These are phyloP conservation scores for Russula brevipes DNA, from an alignment of 768 basidiomycete genomes.

Conservation along the genomic window DNA sequence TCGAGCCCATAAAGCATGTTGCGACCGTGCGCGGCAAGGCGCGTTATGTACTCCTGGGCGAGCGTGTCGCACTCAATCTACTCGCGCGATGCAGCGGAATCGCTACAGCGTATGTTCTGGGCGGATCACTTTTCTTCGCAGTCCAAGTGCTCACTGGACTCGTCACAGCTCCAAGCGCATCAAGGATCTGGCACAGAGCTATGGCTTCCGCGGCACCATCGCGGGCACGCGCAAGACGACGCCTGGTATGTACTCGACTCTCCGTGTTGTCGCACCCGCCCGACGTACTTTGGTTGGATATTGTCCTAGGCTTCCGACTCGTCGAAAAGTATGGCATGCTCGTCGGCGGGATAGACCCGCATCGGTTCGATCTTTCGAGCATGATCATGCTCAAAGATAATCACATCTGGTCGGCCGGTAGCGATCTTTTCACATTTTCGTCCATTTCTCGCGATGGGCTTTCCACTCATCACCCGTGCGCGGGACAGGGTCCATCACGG, in stretches of 20 bases:
- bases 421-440: conserved; percentile 17
- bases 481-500: conserved; percentile 74
- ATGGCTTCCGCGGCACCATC: background rate
- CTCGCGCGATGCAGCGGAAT: conserved; percentile 95
- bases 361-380: conserved; percentile 92
- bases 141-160: background rate
- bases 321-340: conserved; percentile 99
- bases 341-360: conserved; percentile 92
- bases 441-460: background rate
- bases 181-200: background rate
- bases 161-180: background rate
- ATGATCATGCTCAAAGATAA: conserved; percentile 99
- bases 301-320: conserved; percentile 68
- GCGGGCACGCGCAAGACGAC: background rate
- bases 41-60: conserved; percentile 81
- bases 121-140: background rate
- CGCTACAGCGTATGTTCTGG: conserved; percentile 74
- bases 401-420: conserved; percentile 95
- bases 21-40: conserved; percentile 91
- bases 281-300: background rate
- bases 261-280: too few species aligned
- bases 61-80: conserved; percentile 88
- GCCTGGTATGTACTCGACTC: background rate
- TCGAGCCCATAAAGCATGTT: conserved; percentile 76
- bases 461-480: background rate